phyloP scores from a whole-genome alignment of 352 stramenopile species.

The Pythium graminicola region DNA sequence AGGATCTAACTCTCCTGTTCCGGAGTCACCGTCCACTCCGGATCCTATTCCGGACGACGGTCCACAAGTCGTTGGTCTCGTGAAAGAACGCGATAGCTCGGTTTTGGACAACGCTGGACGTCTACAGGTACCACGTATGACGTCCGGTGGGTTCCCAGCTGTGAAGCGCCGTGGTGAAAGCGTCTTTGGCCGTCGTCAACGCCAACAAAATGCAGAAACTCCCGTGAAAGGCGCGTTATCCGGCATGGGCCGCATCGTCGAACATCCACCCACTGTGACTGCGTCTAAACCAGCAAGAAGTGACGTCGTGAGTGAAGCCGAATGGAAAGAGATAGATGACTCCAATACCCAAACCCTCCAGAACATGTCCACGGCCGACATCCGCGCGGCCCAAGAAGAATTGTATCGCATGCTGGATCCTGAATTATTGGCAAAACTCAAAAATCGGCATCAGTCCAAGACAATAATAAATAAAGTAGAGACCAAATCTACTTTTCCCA shows the following conservation, averaged over 20 bases:
- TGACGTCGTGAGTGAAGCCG: constrained; percentile 24
- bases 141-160: constrained; percentile 53
- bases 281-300: neutral
- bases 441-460: constrained; percentile 20
- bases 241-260: constrained; percentile 21
- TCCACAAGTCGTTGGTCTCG: constrained; percentile 42
- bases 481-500: too few species aligned
- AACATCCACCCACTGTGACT: constrained; percentile 13
- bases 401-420: constrained; percentile 55
- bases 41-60: constrained; percentile 9
- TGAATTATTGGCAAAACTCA: constrained; percentile 59
- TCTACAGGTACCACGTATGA: constrained; percentile 21
- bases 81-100: constrained; percentile 60
- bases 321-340: constrained; percentile 49
- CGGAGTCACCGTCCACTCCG: neutral
- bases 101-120: constrained; percentile 29
- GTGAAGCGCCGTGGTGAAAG: constrained; percentile 50
- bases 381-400: constrained; percentile 63
- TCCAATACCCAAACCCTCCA: constrained; percentile 45
- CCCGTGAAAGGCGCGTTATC: constrained; percentile 15
- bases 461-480: neutral
- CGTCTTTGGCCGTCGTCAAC: constrained; percentile 56
- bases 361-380: constrained; percentile 65
- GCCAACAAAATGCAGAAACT: constrained; percentile 23
- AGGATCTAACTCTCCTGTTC: neutral